Base-by-base conservation (phyloP, 768 basidiomycete species). In the Collybia mongolica region DNA sequence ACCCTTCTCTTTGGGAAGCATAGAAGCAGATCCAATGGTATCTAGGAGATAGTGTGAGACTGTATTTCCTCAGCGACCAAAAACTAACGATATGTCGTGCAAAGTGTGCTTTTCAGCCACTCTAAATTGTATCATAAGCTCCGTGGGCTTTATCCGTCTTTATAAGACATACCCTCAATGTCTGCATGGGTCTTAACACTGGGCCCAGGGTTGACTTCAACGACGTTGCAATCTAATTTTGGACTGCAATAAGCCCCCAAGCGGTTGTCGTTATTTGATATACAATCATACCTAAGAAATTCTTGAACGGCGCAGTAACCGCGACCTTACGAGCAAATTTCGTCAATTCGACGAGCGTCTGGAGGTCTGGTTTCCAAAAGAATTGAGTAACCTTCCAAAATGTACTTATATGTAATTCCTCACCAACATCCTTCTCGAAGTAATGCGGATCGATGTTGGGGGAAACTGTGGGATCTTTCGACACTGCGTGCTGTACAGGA, bases 1-100 rank as follows among this genome's bases (percentile, higher is more conserved):
- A 15, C 66, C 65, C 43, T 75, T 73, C 22, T 75, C 73, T 12
- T 63, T 63, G 4, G 81, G 80, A 36, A 83, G 68, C 81, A 82
- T 82, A 1, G 80, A 79, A 45, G 70, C 72, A 1, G 79, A 71
- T 5, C 76, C 74, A 20, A 72, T 59, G 11, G 76, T 73, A 54
- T 83, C 78, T 80, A 49, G 9, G 36, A 9, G 40, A 37, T 22
- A 48, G 36, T 12, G 6, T 37, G 4, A 48, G 20, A 4, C 8
- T 38, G 1, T 17, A 20, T 26, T 4, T 39, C 6, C 15, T 29
- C 12, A 46, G 8, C n/a, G 32, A 3, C 12, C 11, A 26, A 11
- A 14, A 15, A 9, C 53, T 54, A 22, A 50, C 53, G 48, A 36
- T 44, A 50, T 7, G 48, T 54, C 0, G 53, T 43, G 12, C 24